A percentile compares a stretch with the other conserved stretches of the same genome.
phyloP scores from a whole-genome alignment of 139 green algal species.

The Closterium sp. region DNA sequence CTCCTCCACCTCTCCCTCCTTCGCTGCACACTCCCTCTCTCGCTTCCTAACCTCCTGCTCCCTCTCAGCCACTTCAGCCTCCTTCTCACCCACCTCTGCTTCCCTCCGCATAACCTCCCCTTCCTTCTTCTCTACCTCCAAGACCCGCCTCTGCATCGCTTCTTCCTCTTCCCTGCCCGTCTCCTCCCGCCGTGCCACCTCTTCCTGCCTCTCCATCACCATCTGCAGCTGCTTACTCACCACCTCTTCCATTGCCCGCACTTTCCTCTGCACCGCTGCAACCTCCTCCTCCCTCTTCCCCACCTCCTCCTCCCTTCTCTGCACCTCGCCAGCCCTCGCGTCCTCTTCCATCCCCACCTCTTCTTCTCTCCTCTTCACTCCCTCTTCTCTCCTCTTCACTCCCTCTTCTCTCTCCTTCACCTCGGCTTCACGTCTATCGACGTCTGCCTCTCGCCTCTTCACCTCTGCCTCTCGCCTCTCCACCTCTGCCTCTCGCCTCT shows the following conservation, averaged over 20 bases:
- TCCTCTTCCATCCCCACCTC: not conserved
- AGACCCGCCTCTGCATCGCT: not conserved
- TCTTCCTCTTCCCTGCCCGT: not conserved
- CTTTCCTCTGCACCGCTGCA: not conserved
- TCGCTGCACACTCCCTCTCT: not conserved
- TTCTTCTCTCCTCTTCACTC: not conserved
- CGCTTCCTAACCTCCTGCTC: not conserved
- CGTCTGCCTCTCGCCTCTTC: not conserved
- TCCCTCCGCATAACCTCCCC: too few relatives aligned
- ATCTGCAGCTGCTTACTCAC: not conserved
- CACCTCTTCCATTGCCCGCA: not conserved
- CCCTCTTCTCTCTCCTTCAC: not conserved
- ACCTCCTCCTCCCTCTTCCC: not conserved
- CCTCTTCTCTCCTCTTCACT: not conserved
- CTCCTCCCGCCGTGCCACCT: not conserved
- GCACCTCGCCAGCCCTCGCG: not conserved
- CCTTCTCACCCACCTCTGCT: too few relatives aligned
- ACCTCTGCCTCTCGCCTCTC: not conserved
- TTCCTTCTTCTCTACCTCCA: not conserved
- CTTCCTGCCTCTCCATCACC: not conserved
- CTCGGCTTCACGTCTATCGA: not conserved
- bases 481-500: not conserved
- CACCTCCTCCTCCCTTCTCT: not conserved
- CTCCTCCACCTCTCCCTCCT: not conserved
- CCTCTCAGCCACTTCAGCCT: not conserved